phyloP scores from a whole-genome alignment of 495 filamentous ascomycete species.

The Hapsidospora chrysogenum region DNA sequence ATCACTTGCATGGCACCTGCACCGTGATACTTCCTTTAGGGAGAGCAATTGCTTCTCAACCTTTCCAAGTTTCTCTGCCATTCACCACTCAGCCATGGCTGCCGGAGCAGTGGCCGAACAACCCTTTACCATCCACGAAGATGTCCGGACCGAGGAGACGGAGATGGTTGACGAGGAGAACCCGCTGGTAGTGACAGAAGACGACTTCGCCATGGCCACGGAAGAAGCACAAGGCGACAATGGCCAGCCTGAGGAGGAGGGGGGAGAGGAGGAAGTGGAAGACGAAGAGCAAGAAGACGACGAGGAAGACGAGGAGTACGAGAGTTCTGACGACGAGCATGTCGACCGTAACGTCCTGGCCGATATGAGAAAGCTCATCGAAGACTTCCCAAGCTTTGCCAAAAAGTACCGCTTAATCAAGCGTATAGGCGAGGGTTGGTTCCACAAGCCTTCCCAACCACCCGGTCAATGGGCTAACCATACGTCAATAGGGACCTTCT shows the following conservation, averaged over 20 bases:
- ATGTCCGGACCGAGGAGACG: constrained; percentile 17
- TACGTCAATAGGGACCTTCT: constrained; percentile 75
- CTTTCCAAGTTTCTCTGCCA: not conserved
- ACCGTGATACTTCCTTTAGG: not conserved
- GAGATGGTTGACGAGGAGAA: constrained; percentile 17
- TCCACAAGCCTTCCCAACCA: too few species aligned
- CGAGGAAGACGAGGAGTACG: constrained; percentile 28
- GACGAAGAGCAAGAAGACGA: constrained; percentile 22
- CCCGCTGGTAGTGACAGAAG: constrained; percentile 5
- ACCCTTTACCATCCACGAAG: constrained; percentile 24
- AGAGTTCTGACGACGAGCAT: constrained; percentile 41
- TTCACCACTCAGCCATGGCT: not conserved
- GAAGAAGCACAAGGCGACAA: too few species aligned
- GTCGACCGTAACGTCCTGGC: constrained; percentile 57
- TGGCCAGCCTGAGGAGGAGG: constrained; percentile 17
- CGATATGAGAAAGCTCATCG: constrained; percentile 74
- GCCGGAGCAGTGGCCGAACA: not conserved
- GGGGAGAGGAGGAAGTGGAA: constrained; percentile 20
- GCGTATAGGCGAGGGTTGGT: constrained; percentile 81
- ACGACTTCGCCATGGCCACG: constrained; percentile 6
- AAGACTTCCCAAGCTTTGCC: constrained; percentile 68
- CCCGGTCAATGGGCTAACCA: too few species aligned
- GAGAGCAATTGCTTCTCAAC: not conserved
- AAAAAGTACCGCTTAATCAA: constrained; percentile 80
- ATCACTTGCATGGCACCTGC: not conserved